phyloP scores from a whole-genome alignment of 352 stramenopile genomes.

The Phytophthora citrophthora region DNA sequence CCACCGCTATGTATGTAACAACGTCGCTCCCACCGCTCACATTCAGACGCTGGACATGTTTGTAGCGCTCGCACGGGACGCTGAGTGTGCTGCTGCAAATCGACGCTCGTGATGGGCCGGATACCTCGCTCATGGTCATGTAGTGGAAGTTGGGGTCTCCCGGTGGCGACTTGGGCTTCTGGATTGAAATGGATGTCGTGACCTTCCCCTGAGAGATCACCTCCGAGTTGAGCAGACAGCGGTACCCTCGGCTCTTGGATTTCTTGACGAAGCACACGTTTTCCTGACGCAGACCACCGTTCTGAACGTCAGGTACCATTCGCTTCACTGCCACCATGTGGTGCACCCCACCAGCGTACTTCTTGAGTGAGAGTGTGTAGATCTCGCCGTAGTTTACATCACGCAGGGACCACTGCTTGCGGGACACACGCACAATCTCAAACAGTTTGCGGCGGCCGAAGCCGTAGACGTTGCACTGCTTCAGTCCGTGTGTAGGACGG shows the following conservation, averaged over 20 bases:
- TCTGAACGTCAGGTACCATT: conserved; percentile 54
- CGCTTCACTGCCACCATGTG: conserved; percentile 83
- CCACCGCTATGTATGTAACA: conserved; percentile 70
- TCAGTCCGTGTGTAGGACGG: conserved; percentile 60
- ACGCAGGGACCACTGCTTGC: conserved; percentile 76
- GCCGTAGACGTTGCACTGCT: conserved; percentile 76
- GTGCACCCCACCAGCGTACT: conserved; percentile 72
- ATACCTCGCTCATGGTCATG: conserved; percentile 83
- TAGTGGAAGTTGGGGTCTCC: conserved; percentile 72
- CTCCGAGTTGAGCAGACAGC: conserved; percentile 81
- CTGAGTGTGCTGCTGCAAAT: conserved; percentile 81
- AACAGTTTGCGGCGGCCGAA: conserved; percentile 83
- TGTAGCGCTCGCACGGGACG: conserved; percentile 67
- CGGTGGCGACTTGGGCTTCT: conserved; percentile 56
- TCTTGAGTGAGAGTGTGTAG: conserved; percentile 69
- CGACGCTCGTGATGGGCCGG: conserved; percentile 54
- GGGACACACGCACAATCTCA: conserved; percentile 73
- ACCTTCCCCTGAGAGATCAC: conserved; percentile 83
- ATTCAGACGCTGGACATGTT: conserved; percentile 78
- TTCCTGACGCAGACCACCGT: conserved; percentile 67
- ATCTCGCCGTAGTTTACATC: conserved; percentile 67
- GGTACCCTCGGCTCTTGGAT: conserved; percentile 68
- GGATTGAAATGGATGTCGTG: conserved; percentile 75
- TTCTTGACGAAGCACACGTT: conserved; percentile 86
- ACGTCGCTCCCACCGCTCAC: conserved; percentile 79